Evolutionary conservation across 352 stramenopile genomes (phyloP), one percentile per base, ranked within the genome.

Genomic region (Globisporangium nodosum): DNA sequence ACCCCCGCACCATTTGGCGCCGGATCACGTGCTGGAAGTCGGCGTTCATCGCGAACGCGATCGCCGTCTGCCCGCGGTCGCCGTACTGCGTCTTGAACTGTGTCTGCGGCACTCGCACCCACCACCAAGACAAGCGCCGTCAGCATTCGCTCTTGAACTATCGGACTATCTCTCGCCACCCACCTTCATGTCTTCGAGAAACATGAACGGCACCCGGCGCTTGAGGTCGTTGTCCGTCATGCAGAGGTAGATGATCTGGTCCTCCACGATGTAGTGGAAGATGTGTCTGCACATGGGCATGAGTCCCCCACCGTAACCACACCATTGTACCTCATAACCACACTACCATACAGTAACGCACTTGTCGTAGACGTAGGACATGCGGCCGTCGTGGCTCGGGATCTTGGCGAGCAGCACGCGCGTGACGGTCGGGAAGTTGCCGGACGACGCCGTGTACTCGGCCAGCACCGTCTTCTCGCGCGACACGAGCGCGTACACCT

Each of bases 281-380:
- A 93, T 78, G 60, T 96, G 80, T 49, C 80, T 90, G 63, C 24
- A 0, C 6, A 46, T 9, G 21, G 49, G 52, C 35, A 16, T 21
- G 5, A 35, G 18, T 9, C 18, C 5, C 47, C 5, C 27, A 3
- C 13, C 1, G 30, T 20, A 4, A 5, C 37, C 9, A 27, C 24
- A 27, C 1, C 24, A 27, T 3, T 27, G 1, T 8, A 24, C 9
- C 12, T 9, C 35, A 37, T 48, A 18, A 11, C 16, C 21, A 13
- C 5, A 3, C 6, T 37, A 1, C 5, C 33, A 37, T 37, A 12
- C 5, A n/a, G 15, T 1, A 12, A 72, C 71, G 67, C 85, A 97
- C 67, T 97, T 82, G 81, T 99, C 96, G 70, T 99, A 99, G 37
- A 98, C 90, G 78, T 99, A 99, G 46, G 89, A 98, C 96, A 98